Evolutionary conservation across 192 early-diverging fungal species (phyloP), one percentile per base, ranked within the genome.

Genomic region (Podila clonocystis): DNA sequence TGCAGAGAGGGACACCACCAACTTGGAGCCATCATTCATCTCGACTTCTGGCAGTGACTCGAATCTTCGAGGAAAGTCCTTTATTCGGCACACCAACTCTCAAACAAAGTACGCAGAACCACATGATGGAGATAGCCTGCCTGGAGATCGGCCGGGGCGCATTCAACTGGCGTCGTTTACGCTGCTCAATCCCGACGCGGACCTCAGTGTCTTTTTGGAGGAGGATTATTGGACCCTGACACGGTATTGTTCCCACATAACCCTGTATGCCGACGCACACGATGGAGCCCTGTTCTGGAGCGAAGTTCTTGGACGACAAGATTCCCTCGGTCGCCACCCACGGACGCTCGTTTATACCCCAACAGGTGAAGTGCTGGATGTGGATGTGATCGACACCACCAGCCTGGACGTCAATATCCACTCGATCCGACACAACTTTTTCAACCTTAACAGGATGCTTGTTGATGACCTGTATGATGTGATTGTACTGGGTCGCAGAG

Each of bases 321-420:
- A 66, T 24, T 73, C 70, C 12, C 50, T 84, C 4, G 76, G 83
- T 22, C 68, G 76, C 24, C 76, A 80, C 15, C 76, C 83, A 12
- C 33, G 65, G 22, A 76, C 76, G 9, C 45, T 80, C 9, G 30
- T 70, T 2, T 72, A 69, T 68, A 52, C 55, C n/a, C 67, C 70
- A 9, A 80, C 77, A 8, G 55, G 61, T 7, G 77, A 75, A 26
- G 67, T 80, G 8, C 22, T 84, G 55, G 71, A 84, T 65, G 69
- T 84, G 30, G 76, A 84, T 62, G 76, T 84, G 59, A 73, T 84
- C 62, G 83, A 84, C 64, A 84, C 83, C 20, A 80, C 83, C 0
- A 78, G 73, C 62, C 49, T 84, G 61, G 83, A 84, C 38, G 76
- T 80, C 7, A 84, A 84, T 31, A 84, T 84, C 48, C 76, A 84